Base-by-base conservation (phyloP, 2,329 filamentous ascomycete genomes). In the Xylaria sp. region DNA sequence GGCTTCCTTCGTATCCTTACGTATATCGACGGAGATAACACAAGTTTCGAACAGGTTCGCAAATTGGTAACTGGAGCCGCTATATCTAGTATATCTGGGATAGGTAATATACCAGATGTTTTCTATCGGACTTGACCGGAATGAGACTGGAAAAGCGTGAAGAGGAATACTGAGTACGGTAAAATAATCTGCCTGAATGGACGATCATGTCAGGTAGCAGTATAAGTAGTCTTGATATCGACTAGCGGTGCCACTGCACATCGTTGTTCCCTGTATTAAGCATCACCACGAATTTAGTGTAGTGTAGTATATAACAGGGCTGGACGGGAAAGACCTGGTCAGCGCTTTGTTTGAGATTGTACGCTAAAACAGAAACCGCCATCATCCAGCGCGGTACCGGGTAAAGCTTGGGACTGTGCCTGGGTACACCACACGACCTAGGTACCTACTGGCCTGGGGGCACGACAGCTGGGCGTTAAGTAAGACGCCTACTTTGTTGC, bases 281-380 rank as follows among this genome's bases (percentile, higher is more conserved):
- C 31, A 60, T 55, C 33, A 15, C 44, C 36, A 51, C 17, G 9
- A 17, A n/a, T n/a, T 15, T n/a, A 44, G 11, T 42, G 15, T 42
- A 17, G 15, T 17, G 11, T 17, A 13, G 2, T 38, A 29, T 42
- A 51, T 29, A 55, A 55, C 61, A 64, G 65, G 65, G 65, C 61
- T 60, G 56, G 44, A 61, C 47, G 33, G 29, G 54, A 51, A 39
- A 56, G 36, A 57, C 49, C 20, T 45, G 55, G 44, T 53, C 29
- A 11, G 44, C 29, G 59, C 47, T 54, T 33, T n/a, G 61, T 64
- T 63, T 67, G 61, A 61, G 66, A 55, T 65, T 58, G 20, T 17
- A 45, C 62, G 66, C 66, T 68, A 68, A 60, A 58, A 62, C 54
- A 59, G 29, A 42, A 61, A 56, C 62, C 62, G 53, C 60, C 61